These are phyloP conservation scores for Diversispora epigaea DNA, from an alignment of 192 early-diverging fungal species.

Conservation along the genomic window DNA sequence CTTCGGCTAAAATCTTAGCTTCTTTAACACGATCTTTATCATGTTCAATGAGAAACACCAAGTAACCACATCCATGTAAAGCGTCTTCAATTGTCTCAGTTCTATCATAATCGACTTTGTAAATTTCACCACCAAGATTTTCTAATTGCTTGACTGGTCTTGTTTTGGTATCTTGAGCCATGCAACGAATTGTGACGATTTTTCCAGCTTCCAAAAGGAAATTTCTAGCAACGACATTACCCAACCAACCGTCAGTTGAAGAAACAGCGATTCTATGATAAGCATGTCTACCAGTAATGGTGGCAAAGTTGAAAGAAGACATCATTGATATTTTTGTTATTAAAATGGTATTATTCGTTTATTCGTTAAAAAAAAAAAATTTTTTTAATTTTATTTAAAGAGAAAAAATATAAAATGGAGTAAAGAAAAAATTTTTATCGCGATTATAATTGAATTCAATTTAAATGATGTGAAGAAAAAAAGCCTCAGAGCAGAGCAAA, in stretches of 20 bases:
- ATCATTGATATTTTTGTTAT: too few species aligned
- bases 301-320: too few species aligned
- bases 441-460: too few species aligned
- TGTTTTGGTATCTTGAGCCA: conserved; percentile 1
- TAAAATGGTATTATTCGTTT: too few species aligned
- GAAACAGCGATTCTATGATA: background rate
- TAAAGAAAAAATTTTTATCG: too few species aligned
- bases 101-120: background rate
- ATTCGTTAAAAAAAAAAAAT: too few species aligned
- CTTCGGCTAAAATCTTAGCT: background rate
- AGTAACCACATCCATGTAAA: background rate
- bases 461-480: too few species aligned
- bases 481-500: too few species aligned
- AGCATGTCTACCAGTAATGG: too few species aligned
- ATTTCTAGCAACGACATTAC: background rate
- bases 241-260: background rate
- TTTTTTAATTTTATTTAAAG: too few species aligned
- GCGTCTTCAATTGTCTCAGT: background rate
- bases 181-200: background rate
- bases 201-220: background rate
- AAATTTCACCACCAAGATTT: background rate
- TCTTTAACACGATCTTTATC: conserved; percentile 8
- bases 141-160: background rate
- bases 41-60: background rate
- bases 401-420: too few species aligned